Evolutionary conservation across 225 moss, liverwort and hornwort species (phyloP).

Genomic region (Polytrichum formosum): DNA sequence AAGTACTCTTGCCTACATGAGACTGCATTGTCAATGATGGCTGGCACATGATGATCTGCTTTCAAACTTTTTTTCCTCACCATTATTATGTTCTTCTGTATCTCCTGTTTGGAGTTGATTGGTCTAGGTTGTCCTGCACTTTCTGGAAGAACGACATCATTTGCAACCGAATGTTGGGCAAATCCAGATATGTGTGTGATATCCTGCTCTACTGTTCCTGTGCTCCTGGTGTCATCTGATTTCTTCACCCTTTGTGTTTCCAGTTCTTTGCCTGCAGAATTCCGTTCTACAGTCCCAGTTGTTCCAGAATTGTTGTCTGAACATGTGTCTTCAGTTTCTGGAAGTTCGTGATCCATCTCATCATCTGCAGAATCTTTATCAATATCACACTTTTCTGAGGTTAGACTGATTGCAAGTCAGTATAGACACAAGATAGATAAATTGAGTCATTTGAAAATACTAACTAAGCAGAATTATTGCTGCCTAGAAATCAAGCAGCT

Average conservation of each 20-base stretch:
- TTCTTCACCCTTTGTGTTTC: no score
- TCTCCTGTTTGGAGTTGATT: slow-evolving; percentile 38
- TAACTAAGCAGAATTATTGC: no score
- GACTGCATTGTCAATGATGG: slow-evolving; percentile 1
- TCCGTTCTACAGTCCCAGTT: background rate
- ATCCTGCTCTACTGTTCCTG: no score
- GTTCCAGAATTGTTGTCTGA: background rate
- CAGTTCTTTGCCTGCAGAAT: slow-evolving; percentile 3
- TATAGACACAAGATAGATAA: background rate
- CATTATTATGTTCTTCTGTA: slow-evolving; percentile 61
- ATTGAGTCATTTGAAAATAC: no score
- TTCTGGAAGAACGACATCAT: no score
- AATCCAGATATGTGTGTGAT: background rate
- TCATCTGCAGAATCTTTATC: slow-evolving; percentile 52
- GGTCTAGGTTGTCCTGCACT: slow-evolving; percentile 30
- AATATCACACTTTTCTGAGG: slow-evolving; percentile 28
- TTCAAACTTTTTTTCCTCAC: slow-evolving; percentile 33
- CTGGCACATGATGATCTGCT: background rate
- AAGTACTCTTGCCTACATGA: slow-evolving; percentile 32
- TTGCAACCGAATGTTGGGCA: slow-evolving; percentile 5
- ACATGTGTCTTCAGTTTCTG: background rate
- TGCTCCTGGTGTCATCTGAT: slow-evolving; percentile 12
- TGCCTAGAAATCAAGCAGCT: no score
- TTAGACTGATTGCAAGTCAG: slow-evolving; percentile 3
- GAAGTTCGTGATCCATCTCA: slow-evolving; percentile 41